Conservation (phyloP, 2,329 filamentous ascomycete species). For the Sordariomycetes sp. region DNA sequence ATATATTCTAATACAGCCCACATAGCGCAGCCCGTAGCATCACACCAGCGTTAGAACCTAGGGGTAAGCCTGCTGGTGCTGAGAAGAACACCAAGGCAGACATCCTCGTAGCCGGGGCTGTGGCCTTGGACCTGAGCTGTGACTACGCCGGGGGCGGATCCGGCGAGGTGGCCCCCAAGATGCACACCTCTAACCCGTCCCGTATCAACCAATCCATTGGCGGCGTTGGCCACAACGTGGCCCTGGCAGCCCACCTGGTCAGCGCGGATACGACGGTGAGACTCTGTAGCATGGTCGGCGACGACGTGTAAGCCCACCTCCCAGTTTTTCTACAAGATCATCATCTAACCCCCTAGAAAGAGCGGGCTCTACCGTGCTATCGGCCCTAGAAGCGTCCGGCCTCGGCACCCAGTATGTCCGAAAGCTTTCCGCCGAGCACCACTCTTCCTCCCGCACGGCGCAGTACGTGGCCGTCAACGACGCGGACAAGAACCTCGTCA, state of each 20-base stretch:
- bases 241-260: conserved; percentile 64
- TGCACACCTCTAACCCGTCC: conserved; percentile 80
- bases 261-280: conserved; percentile 51
- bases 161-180: conserved; percentile 29
- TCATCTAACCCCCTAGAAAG: conserved; percentile 19
- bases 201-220: conserved; percentile 74
- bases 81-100: conserved; percentile 28
- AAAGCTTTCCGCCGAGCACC: conserved; percentile 35
- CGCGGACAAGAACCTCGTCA: conserved; percentile 66
- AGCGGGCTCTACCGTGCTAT: conserved; percentile 63
- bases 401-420: conserved; percentile 56
- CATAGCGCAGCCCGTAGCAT: neutral
- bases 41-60: neutral
- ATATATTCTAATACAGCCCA: neutral
- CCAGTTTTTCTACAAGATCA: no score
- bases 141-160: conserved; percentile 42
- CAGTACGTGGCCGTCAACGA: conserved; percentile 92
- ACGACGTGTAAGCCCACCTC: conserved; percentile 52
- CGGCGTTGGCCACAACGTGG: conserved; percentile 87
- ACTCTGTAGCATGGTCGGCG: conserved; percentile 71
- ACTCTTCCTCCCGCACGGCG: conserved; percentile 57
- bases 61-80: neutral
- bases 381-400: conserved; percentile 51
- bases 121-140: conserved; percentile 81
- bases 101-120: conserved; percentile 80